phyloP scores from a whole-genome alignment of 345 rosid species.

The Salix viminalis region DNA sequence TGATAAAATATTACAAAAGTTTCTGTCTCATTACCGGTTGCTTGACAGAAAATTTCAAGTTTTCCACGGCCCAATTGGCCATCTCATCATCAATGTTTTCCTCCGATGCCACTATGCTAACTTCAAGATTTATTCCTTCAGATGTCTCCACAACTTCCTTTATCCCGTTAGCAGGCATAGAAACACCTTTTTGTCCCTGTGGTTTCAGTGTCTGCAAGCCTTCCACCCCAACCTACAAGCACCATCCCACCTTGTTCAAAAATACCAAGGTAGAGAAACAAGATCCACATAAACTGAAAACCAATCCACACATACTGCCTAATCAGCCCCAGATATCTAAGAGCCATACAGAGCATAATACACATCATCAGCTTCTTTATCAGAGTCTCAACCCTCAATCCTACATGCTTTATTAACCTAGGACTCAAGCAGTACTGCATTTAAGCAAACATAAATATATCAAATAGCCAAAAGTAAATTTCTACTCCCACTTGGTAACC shows the following conservation, averaged over 20 bases:
- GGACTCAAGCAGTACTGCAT: neutral
- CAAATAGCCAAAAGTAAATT: neutral
- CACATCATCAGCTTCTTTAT: neutral
- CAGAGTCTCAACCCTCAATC: neutral
- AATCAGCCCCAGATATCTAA: neutral
- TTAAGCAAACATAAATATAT: no score
- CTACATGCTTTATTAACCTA: neutral
- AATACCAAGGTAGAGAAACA: conserved; percentile 4
- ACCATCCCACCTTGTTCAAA: conserved; percentile 1
- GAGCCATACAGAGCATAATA: neutral
- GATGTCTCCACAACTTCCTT: conserved; percentile 44
- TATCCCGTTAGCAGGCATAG: conserved; percentile 46
- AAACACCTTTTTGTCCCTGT: conserved; percentile 36
- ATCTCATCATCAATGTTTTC: conserved; percentile 47
- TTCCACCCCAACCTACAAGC: conserved; percentile 68
- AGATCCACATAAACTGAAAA: neutral
- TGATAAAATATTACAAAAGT: conserved; percentile 15
- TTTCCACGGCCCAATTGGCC: conserved; percentile 74
- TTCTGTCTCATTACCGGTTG: conserved; percentile 64
- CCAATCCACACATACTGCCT: neutral
- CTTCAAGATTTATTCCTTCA: conserved; percentile 79
- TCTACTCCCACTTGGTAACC: neutral
- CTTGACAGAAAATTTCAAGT: conserved; percentile 78
- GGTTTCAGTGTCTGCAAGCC: conserved; percentile 88
- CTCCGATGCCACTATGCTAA: conserved; percentile 50